Evolutionary conservation across 2,329 filamentous ascomycete genomes (phyloP).

Genomic region (Fusarium sp.): DNA sequence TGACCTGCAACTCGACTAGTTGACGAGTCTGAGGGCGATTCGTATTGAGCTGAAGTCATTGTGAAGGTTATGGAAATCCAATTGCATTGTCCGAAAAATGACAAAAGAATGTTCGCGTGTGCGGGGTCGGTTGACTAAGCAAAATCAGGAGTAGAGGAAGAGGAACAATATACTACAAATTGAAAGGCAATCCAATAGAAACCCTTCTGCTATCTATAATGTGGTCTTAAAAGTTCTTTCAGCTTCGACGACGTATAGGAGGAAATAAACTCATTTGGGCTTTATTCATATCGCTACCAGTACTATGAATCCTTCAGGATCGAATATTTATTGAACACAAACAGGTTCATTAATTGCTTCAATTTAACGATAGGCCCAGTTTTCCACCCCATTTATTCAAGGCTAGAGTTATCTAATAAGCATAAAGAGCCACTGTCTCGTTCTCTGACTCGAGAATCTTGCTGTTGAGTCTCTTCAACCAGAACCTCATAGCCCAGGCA

Average conservation of each 20-base stretch:
- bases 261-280: too few species aligned
- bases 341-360: too few species aligned
- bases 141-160: background rate
- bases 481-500: conserved; percentile 41
- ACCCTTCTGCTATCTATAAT: too few species aligned
- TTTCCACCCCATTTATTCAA: too few species aligned
- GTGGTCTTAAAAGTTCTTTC: too few species aligned
- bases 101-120: conserved; percentile 1
- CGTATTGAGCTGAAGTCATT: background rate
- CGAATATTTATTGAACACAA: too few species aligned
- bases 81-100: background rate
- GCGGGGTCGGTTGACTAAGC: conserved; percentile 13
- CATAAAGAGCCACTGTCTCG: conserved; percentile 17
- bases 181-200: too few species aligned
- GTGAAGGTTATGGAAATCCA: background rate
- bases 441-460: conserved; percentile 28
- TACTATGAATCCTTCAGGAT: too few species aligned
- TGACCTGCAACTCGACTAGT: conserved; percentile 14
- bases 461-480: conserved; percentile 37
- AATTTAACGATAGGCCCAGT: too few species aligned
- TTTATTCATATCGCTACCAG: too few species aligned
- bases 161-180: too few species aligned
- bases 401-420: conserved; percentile 4
- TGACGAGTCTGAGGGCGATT: background rate
- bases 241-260: too few species aligned